Conservation (phyloP, 495 filamentous ascomycete genomes). For the Glarea lozoyensis region DNA sequence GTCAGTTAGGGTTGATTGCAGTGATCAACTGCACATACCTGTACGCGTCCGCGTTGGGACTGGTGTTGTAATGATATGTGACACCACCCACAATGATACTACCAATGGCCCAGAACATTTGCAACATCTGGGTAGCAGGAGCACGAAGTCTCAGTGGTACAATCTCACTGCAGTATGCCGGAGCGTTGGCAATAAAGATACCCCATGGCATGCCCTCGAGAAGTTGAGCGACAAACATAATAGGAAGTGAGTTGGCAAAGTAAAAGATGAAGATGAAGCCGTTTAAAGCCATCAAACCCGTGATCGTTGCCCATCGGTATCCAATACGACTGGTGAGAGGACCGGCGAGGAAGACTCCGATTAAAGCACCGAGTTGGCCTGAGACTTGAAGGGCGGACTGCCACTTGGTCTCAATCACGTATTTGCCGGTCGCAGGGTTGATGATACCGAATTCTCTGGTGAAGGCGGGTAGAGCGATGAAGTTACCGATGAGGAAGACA, state of each 20-base stretch:
- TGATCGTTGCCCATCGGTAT: constrained; percentile 34
- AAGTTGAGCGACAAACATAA: constrained; percentile 56
- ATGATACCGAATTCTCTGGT: constrained; percentile 28
- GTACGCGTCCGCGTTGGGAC: constrained; percentile 28
- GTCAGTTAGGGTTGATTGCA: constrained; percentile 17
- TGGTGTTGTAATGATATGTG: constrained; percentile 31
- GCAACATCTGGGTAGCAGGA: constrained; percentile 24
- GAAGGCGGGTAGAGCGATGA: constrained; percentile 28
- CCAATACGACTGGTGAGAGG: constrained; percentile 37
- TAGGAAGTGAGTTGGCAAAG: constrained; percentile 49
- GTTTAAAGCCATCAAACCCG: constrained; percentile 32
- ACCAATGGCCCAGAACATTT: constrained; percentile 59
- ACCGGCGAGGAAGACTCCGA: constrained; percentile 55
- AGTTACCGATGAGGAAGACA: constrained; percentile 26
- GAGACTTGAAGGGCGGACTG: constrained; percentile 65
- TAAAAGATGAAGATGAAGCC: constrained; percentile 47
- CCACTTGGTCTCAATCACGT: constrained; percentile 58
- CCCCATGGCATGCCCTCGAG: constrained; percentile 71
- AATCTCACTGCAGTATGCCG: constrained; percentile 32
- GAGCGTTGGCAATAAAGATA: constrained; percentile 43
- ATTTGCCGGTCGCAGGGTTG: constrained; percentile 39
- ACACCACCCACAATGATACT: constrained; percentile 52
- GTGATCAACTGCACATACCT: constrained; percentile 44
- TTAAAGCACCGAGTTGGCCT: constrained; percentile 55
- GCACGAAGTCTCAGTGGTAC: constrained; percentile 7